phyloP scores from a whole-genome alignment of 306 rosid genomes.

The Carpinus viminea region DNA sequence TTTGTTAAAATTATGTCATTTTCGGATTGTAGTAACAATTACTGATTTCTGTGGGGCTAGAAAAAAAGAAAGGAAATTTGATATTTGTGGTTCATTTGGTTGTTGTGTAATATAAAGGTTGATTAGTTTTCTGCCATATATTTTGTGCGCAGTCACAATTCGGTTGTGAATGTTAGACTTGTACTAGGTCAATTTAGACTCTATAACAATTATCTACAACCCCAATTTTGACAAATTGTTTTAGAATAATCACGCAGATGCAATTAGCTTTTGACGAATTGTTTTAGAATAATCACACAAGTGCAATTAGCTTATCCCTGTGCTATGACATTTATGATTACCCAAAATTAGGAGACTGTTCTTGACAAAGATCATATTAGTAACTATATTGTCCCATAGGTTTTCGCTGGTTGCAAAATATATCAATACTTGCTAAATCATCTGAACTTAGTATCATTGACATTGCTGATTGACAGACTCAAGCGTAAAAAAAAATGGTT shows the following conservation, averaged over 20 bases:
- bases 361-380: not conserved
- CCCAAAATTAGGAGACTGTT: not conserved
- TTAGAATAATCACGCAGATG: not conserved
- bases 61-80: too few relatives aligned
- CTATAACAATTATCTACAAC: not conserved
- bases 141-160: too few relatives aligned
- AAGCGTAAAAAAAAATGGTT: too few relatives aligned
- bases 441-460: constrained; percentile 25
- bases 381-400: constrained; percentile 3
- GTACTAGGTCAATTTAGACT: not conserved
- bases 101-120: too few relatives aligned
- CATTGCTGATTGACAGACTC: constrained; percentile 32
- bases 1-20: constrained; percentile 19
- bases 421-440: constrained; percentile 1
- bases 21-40: constrained; percentile 25
- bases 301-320: not conserved
- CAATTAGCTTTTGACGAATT: not conserved
- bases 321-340: not conserved
- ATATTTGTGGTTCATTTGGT: constrained; percentile 13
- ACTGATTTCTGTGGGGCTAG: constrained; percentile 32
- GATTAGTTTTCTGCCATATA: too few relatives aligned
- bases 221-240: not conserved
- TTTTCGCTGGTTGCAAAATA: constrained; percentile 11
- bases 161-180: too few relatives aligned
- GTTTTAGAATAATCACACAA: not conserved